A percentile compares a stretch with the other conserved stretches of the same genome.
Conservation (phyloP, 2,329 filamentous ascomycete species). For the Phialophora verrucosa region DNA sequence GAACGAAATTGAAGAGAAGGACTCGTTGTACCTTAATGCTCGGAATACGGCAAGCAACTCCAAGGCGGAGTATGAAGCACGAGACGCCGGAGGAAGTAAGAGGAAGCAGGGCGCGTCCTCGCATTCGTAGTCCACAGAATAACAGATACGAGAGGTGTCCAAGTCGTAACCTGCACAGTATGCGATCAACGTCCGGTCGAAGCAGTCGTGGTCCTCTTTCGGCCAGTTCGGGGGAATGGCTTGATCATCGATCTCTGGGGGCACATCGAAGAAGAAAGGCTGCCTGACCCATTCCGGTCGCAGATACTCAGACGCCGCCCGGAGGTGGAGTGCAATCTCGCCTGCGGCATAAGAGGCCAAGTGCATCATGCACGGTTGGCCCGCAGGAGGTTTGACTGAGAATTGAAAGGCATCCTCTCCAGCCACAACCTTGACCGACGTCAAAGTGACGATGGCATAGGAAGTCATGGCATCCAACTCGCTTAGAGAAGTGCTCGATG, state of each 20-base stretch:
- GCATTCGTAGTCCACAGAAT: slow-evolving; percentile 64
- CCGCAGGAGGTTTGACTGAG: slow-evolving; percentile 65
- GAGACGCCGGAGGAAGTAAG: slow-evolving; percentile 62
- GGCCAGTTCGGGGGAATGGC: slow-evolving; percentile 55
- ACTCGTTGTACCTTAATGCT: slow-evolving; percentile 72
- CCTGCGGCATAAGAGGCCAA: slow-evolving; percentile 68
- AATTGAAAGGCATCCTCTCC: slow-evolving; percentile 71
- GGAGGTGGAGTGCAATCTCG: slow-evolving; percentile 68
- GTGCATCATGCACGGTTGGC: slow-evolving; percentile 61
- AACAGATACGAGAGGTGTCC: slow-evolving; percentile 70
- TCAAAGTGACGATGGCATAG: slow-evolving; percentile 68
- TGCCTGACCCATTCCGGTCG: slow-evolving; percentile 70
- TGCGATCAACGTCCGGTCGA: slow-evolving; percentile 71
- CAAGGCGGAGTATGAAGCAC: slow-evolving; percentile 60
- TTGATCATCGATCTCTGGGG: slow-evolving; percentile 60
- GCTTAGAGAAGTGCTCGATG: slow-evolving; percentile 60
- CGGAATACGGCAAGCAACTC: slow-evolving; percentile 74
- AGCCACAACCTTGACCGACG: slow-evolving; percentile 63
- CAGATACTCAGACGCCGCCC: slow-evolving; percentile 66
- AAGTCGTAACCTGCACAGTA: slow-evolving; percentile 73
- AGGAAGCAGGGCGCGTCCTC: slow-evolving; percentile 72
- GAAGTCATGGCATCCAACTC: slow-evolving; percentile 60
- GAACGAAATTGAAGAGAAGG: slow-evolving; percentile 71
- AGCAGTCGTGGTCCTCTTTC: slow-evolving; percentile 63
- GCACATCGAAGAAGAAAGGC: slow-evolving; percentile 67